Conservation (phyloP, 2,329 filamentous ascomycete species). For the Colletotrichum tanaceti region DNA sequence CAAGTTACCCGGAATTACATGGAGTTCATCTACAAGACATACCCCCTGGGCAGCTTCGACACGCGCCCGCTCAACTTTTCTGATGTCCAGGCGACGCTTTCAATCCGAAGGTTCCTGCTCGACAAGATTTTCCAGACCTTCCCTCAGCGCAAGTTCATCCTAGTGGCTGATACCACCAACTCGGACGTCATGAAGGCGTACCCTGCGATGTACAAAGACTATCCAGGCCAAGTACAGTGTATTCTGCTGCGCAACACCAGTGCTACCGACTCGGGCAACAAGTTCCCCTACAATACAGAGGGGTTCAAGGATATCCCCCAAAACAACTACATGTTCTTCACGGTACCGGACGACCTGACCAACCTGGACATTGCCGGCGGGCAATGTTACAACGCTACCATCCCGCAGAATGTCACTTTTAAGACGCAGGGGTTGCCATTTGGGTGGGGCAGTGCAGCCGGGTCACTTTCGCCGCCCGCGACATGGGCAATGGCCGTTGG, state of each 20-base stretch:
- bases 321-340: conserved; percentile 83
- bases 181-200: conserved; percentile 78
- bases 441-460: conserved; percentile 54
- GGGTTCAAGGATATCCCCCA: conserved; percentile 76
- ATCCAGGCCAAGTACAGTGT: conserved; percentile 78
- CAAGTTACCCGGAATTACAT: conserved; percentile 83
- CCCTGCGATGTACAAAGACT: conserved; percentile 70
- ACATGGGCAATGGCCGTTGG: conserved; percentile 41
- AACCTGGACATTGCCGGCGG: conserved; percentile 75
- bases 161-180: conserved; percentile 82
- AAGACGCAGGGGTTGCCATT: conserved; percentile 70
- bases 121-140: conserved; percentile 80
- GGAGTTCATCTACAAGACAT: conserved; percentile 82
- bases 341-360: conserved; percentile 74
- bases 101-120: conserved; percentile 76
- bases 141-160: conserved; percentile 78
- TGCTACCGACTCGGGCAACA: conserved; percentile 73
- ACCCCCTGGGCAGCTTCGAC: conserved; percentile 82
- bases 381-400: conserved; percentile 72
- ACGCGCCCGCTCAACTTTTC: conserved; percentile 83
- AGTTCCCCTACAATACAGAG: conserved; percentile 80
- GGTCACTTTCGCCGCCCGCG: conserved; percentile 42
- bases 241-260: conserved; percentile 82
- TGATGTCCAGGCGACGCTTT: conserved; percentile 77
- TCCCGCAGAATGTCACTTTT: conserved; percentile 79